Evolutionary conservation across 495 filamentous ascomycete species (phyloP).

Genomic region (Penicillium cinerascens): DNA sequence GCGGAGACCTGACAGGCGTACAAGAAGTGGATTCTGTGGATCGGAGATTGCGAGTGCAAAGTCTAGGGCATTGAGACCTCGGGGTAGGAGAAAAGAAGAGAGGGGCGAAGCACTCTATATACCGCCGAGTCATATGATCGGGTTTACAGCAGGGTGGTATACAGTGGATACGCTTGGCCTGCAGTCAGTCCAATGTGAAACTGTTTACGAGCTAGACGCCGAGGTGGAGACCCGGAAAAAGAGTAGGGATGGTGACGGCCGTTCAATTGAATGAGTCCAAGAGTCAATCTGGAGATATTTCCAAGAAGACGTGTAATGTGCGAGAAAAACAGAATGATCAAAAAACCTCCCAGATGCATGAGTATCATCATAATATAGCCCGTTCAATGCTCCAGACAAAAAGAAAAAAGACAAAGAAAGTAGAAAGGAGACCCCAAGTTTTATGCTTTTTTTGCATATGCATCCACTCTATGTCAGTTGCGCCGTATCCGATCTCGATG

Average conservation of each 20-base stretch:
- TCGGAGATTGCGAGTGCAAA: neutral
- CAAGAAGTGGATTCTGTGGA: neutral
- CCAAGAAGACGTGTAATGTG: conserved; percentile 1
- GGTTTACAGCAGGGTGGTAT: neutral
- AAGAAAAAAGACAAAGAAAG: conserved; percentile 13
- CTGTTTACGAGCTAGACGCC: neutral
- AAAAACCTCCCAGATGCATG: conserved; percentile 44
- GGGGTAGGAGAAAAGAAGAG: neutral
- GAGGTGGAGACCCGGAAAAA: neutral
- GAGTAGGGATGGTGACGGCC: conserved; percentile 1
- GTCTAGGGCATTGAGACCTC: neutral
- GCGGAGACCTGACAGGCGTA: conserved; percentile 10
- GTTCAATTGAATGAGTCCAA: conserved; percentile 18
- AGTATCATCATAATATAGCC: conserved; percentile 33
- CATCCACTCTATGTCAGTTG: conserved; percentile 25
- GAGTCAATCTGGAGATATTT: conserved; percentile 10
- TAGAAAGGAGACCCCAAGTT: neutral
- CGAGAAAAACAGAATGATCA: conserved; percentile 16
- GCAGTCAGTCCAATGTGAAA: neutral
- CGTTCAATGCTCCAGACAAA: conserved; percentile 31
- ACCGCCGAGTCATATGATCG: conserved; percentile 6
- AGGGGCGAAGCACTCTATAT: neutral
- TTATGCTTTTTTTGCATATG: conserved; percentile 19
- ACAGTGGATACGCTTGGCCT: conserved; percentile 16
- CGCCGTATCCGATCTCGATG: conserved; percentile 18